These are phyloP conservation scores for Bryum argenteum DNA, from an alignment of 225 moss, liverwort and hornwort species.

Conservation along the genomic window DNA sequence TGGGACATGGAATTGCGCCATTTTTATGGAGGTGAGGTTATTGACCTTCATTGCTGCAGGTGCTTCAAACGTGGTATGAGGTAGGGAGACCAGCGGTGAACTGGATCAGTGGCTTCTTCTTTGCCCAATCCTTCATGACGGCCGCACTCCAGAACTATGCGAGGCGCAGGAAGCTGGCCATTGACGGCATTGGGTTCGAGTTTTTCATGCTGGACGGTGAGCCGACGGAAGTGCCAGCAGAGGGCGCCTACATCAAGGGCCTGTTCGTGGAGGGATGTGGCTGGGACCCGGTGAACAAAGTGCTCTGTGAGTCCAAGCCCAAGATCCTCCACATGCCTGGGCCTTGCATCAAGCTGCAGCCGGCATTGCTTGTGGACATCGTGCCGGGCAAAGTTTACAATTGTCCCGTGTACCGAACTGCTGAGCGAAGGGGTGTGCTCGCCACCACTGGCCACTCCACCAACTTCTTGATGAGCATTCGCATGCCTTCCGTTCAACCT, in stretches of 20 bases:
- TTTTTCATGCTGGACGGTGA: slow-evolving; percentile 71
- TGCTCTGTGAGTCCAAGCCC: slow-evolving; percentile 78
- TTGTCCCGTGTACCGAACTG: slow-evolving; percentile 84
- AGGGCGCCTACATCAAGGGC: slow-evolving; percentile 84
- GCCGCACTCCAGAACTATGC: slow-evolving; percentile 92
- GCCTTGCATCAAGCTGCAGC: slow-evolving; percentile 78
- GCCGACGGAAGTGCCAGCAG: slow-evolving; percentile 45
- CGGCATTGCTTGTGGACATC: slow-evolving; percentile 59
- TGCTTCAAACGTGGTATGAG: slow-evolving; percentile 71
- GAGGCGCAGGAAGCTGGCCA: slow-evolving; percentile 68
- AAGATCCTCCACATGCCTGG: slow-evolving; percentile 73
- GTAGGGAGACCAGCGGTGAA: slow-evolving; percentile 69
- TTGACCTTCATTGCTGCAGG: slow-evolving; percentile 19
- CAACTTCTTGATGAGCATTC: slow-evolving; percentile 86
- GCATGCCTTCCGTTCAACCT: slow-evolving; percentile 66
- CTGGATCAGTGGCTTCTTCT: slow-evolving; percentile 97
- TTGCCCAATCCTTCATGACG: slow-evolving; percentile 97
- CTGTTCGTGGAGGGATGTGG: slow-evolving; percentile 81
- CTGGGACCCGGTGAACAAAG: slow-evolving; percentile 59
- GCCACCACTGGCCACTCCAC: slow-evolving; percentile 96
- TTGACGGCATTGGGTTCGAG: slow-evolving; percentile 87
- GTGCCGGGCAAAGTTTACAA: slow-evolving; percentile 65
- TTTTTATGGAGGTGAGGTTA: not conserved
- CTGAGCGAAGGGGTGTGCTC: slow-evolving; percentile 72
- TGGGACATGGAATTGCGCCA: too few relatives aligned